Evolutionary conservation across 208 protist species (phyloP).

Genomic region (Acanthamoeba castellanii): DNA sequence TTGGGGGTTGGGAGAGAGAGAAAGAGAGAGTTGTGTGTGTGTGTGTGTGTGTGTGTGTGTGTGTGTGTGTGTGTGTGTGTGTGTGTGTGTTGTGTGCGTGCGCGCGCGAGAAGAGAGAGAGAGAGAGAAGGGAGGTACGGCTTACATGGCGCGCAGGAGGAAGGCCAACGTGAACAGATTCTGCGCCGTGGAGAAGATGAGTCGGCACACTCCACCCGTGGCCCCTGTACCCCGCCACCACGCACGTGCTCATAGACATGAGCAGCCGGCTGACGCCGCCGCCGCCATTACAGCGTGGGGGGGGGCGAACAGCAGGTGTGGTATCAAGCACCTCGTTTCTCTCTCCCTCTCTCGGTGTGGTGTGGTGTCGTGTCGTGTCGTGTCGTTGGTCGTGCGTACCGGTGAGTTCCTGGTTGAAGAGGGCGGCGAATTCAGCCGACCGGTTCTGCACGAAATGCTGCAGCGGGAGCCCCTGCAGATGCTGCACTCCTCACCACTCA

Average conservation of each 20-base stretch:
- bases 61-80: too few species aligned
- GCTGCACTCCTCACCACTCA: neutral
- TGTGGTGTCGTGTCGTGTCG: too few species aligned
- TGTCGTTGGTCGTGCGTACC: too few species aligned
- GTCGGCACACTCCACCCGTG: neutral
- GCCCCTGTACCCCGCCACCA: neutral
- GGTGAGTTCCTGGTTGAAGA: slow-evolving; percentile 4
- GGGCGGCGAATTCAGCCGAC: neutral
- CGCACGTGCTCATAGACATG: too few species aligned
- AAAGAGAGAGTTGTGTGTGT: too few species aligned
- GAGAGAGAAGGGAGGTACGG: neutral
- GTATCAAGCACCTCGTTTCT: too few species aligned
- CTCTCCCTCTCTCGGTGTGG: too few species aligned
- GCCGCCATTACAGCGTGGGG: too few species aligned
- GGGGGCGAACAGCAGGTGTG: too few species aligned
- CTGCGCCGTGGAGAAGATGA: neutral
- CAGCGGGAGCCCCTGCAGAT: neutral
- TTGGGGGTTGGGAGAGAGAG: too few species aligned
- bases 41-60: too few species aligned
- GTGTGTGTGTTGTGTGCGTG: neutral
- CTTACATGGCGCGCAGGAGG: neutral
- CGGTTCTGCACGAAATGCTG: neutral
- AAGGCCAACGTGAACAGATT: neutral
- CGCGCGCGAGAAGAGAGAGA: neutral
- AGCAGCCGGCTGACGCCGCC: too few species aligned